A percentile compares a stretch with the other conserved stretches of the same genome.
These are phyloP conservation scores for Hemileia vastatrix DNA, from an alignment of 1,284 basidiomycete genomes.

Conservation along the genomic window DNA sequence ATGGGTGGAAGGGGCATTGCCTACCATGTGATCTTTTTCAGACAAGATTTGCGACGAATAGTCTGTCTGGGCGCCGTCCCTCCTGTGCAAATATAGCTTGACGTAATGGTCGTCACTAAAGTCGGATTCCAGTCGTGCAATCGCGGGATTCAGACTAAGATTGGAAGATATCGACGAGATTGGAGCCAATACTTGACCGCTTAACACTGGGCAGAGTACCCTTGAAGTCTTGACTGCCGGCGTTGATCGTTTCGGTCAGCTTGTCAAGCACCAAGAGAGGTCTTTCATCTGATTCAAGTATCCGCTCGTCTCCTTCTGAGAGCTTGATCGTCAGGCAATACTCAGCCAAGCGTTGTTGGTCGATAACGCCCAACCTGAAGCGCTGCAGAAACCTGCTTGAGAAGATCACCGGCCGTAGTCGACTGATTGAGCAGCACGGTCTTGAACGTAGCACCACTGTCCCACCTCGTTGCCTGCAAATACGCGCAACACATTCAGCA, in stretches of 20 bases:
- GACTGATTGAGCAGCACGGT: conserved; percentile 82
- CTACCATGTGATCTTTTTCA: too few relatives aligned
- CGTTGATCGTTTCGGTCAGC: conserved; percentile 54
- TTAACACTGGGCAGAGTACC: conserved; percentile 76
- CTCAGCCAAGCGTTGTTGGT: conserved; percentile 44
- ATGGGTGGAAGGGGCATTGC: too few relatives aligned
- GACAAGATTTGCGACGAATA: too few relatives aligned
- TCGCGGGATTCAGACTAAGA: conserved; percentile 74
- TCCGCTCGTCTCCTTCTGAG: conserved; percentile 64
- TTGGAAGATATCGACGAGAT: conserved; percentile 86
- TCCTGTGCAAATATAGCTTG: conserved; percentile 88
- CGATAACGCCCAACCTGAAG: conserved; percentile 62
- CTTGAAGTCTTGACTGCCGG: conserved; percentile 44
- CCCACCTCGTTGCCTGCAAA: conserved; percentile 78
- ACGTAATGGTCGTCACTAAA: conserved; percentile 93
- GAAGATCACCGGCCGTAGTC: conserved; percentile 71
- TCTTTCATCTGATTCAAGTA: conserved; percentile 60
- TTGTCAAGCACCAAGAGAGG: conserved; percentile 79
- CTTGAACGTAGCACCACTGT: conserved; percentile 94
- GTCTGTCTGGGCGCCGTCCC: too few relatives aligned
- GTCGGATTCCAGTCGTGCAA: conserved; percentile 80
- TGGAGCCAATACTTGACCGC: conserved; percentile 78
- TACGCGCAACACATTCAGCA: conserved; percentile 87
- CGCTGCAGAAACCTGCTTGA: conserved; percentile 86
- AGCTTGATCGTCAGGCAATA: conserved; percentile 90